Base-by-base conservation (phyloP, 495 filamentous ascomycete species). In the Talaromyces trachyspermus region DNA sequence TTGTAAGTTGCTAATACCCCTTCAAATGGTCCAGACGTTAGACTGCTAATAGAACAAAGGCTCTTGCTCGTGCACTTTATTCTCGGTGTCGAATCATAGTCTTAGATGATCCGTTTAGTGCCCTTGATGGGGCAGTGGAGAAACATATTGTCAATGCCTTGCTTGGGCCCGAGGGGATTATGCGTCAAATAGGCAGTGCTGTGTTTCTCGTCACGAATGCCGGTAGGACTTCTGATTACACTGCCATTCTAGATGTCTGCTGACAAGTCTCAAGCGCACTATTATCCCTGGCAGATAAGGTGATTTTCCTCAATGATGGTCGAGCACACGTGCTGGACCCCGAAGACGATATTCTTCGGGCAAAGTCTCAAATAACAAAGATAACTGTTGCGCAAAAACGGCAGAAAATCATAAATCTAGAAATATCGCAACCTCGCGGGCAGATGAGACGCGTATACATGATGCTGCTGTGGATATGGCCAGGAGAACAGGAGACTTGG, bases 91-190 rank as follows among this genome's bases (percentile, higher is more conserved):
- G 59, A n/a, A 49, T 73, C 4, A 25, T 71, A 1, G 49, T 76
- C 6, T 51, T 75, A 8, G 71, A 74, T 43, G 69, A 79, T 48
- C 54, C 72, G 4, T 66, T 79, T 15, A 75, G 64, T 49, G 73
- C 61, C 0, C 56, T 77, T n/a, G 75, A 79, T 49, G 54, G 61
- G 0, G 54, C 62, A 32, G 71, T 70, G 6, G 71, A 70, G 49
- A 56, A 69, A 8, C 53, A 57, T 4, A 62, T 79, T 0, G 70
- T 72, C 33, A 50, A 62, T 0, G 61, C 59, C 14, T 56, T 77
- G 1, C 69, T 78, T 20, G 64, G 70, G 2, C 47, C 46, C 3
- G 48, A 58, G 9, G 68, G 69, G 8, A 42, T 77, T 0, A 49
- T 75, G 4, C 58, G 26, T 15, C 50, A 57, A 23, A 54, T 58